phyloP scores from a whole-genome alignment of 2,329 filamentous ascomycete species.

The Calonectria naviculata region DNA sequence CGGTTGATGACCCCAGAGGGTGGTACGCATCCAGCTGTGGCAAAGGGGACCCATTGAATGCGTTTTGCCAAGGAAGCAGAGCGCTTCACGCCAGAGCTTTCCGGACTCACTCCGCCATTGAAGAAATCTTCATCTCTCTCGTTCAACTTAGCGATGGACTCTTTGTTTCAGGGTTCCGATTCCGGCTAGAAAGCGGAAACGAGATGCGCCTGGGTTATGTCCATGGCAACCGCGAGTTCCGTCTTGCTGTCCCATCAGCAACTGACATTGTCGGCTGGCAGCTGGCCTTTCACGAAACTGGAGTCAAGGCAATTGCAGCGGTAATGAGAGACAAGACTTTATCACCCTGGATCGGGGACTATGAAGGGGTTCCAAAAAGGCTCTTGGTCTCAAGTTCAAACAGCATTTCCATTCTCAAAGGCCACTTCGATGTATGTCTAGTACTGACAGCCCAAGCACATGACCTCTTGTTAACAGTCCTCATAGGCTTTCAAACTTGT shows the following conservation, averaged over 20 bases:
- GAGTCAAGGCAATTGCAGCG: constrained; percentile 14
- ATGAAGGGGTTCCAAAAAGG: constrained; percentile 1
- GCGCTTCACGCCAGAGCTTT: background rate
- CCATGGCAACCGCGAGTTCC: constrained; percentile 7
- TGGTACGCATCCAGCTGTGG: constrained; percentile 17
- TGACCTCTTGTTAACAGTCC: background rate
- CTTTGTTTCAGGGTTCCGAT: constrained; percentile 20
- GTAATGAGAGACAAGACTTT: background rate
- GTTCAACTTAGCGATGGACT: background rate
- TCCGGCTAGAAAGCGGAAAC: background rate
- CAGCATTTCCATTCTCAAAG: constrained; percentile 8
- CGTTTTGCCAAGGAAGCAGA: background rate
- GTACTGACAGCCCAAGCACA: too few relatives aligned
- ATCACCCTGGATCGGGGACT: constrained; percentile 19
- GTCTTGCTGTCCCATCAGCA: background rate
- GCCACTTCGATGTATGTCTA: constrained; percentile 16
- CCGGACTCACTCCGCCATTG: background rate
- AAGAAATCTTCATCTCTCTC: constrained; percentile 20
- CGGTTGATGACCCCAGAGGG: background rate
- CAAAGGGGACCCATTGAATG: background rate
- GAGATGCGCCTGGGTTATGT: constrained; percentile 17
- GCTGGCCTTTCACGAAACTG: constrained; percentile 6
- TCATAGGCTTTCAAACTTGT: constrained; percentile 6
- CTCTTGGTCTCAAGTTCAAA: background rate
- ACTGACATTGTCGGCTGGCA: constrained; percentile 16